Percentiles rank a stretch among this genome's conserved stretches.
These are phyloP conservation scores for Malus hybrid DNA, from an alignment of 331 rosid genomes.

Conservation along the genomic window DNA sequence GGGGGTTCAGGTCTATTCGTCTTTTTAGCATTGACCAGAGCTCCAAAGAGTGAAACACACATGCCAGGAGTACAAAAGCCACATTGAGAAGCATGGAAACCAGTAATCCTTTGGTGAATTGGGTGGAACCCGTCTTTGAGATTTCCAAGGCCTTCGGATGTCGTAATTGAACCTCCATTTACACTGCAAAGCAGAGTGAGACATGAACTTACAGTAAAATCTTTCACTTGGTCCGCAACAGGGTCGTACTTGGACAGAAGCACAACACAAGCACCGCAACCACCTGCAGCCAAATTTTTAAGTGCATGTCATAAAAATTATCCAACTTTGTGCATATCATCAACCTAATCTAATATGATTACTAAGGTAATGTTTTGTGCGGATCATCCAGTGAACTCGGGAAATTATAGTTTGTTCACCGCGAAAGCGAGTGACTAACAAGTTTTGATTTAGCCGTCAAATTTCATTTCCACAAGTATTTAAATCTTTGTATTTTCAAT, in stretches of 20 bases:
- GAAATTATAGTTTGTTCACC: too few species aligned
- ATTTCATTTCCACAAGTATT: too few species aligned
- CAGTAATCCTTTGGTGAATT: slow-evolving; percentile 72
- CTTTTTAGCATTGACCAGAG: slow-evolving; percentile 73
- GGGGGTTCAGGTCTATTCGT: slow-evolving; percentile 42
- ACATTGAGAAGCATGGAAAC: slow-evolving; percentile 90
- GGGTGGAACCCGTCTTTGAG: slow-evolving; percentile 73
- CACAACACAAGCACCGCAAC: slow-evolving; percentile 94
- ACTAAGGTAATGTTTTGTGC: too few species aligned
- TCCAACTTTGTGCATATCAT: too few species aligned
- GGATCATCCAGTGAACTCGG: too few species aligned
- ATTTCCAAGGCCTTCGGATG: slow-evolving; percentile 86
- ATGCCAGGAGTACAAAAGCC: slow-evolving; percentile 95
- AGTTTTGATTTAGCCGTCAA: too few species aligned
- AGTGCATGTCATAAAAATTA: not conserved
- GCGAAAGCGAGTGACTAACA: too few species aligned
- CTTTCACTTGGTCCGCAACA: slow-evolving; percentile 46
- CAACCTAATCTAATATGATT: not conserved
- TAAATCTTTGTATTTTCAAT: too few species aligned
- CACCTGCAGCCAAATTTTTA: slow-evolving; percentile 46
- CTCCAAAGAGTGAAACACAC: slow-evolving; percentile 68
- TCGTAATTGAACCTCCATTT: slow-evolving; percentile 64
- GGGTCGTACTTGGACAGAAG: slow-evolving; percentile 71
- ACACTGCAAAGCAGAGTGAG: slow-evolving; percentile 74
- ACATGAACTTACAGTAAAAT: slow-evolving; percentile 68